Conservation (phyloP, 2,329 filamentous ascomycete species). For the Ascochyta viciae-villosae region DNA sequence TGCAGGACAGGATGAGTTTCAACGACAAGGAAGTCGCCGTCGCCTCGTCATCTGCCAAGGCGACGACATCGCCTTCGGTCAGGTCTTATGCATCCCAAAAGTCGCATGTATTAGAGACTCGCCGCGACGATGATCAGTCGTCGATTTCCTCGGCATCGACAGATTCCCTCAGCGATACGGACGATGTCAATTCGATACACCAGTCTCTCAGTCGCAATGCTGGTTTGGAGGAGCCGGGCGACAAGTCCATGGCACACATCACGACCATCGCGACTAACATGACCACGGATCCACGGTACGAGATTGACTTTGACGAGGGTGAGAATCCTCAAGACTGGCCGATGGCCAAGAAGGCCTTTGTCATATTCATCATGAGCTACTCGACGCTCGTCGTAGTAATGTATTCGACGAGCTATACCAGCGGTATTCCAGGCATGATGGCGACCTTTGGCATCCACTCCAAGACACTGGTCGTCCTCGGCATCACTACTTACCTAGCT, state of each 20-base stretch:
- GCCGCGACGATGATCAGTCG: slow-evolving; percentile 27
- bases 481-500: slow-evolving; percentile 79
- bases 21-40: slow-evolving; percentile 20
- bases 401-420: slow-evolving; percentile 80
- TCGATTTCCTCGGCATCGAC: slow-evolving; percentile 38
- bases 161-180: slow-evolving; percentile 26
- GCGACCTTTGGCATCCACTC: slow-evolving; percentile 67
- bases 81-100: slow-evolving; percentile 1
- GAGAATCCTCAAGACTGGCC: slow-evolving; percentile 75
- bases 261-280: slow-evolving; percentile 46
- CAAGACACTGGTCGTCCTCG: slow-evolving; percentile 71
- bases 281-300: slow-evolving; percentile 65
- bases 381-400: slow-evolving; percentile 60
- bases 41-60: slow-evolving; percentile 11
- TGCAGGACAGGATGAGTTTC: slow-evolving; percentile 1
- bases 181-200: slow-evolving; percentile 39
- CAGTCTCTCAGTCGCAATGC: slow-evolving; percentile 46
- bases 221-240: slow-evolving; percentile 35
- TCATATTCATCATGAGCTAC: slow-evolving; percentile 64
- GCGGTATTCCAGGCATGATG: slow-evolving; percentile 72
- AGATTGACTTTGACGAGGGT: slow-evolving; percentile 72
- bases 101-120: background rate
- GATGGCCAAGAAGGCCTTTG: slow-evolving; percentile 62
- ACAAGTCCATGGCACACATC: slow-evolving; percentile 35
- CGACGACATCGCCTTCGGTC: slow-evolving; percentile 7